Base-by-base conservation (phyloP, 768 basidiomycete species). In the Psilocybe sp. region DNA sequence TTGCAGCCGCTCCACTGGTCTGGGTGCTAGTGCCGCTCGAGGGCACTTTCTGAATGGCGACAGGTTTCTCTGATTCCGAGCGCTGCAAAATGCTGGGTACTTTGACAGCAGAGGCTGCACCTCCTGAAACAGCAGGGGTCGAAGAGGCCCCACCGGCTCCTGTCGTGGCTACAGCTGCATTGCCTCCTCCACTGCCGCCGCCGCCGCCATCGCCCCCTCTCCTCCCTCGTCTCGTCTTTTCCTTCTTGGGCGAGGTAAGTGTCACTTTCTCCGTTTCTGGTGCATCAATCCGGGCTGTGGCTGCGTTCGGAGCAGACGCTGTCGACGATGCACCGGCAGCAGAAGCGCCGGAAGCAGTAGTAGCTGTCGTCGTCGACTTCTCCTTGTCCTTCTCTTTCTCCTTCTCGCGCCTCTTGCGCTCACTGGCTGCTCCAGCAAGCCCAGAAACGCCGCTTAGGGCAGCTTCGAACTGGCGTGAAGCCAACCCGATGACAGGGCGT, bases 391-490 rank as follows among this genome's bases (percentile, higher is more conserved):
- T 67, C 64, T 52, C 54, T 56, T 50, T 28, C 23, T 64, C 64
- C 46, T 57, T 64, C 52, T 63, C 60, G 53, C 60, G 44, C 46
- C 52, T 60, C 57, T 55, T 58, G 46, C 62, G 63, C 56, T 57
- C 67, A 33, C 55, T 64, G 38, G 60, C 65, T 11, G 60, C 58
- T 32, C 50, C 55, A 19, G 67, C 65, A n/a, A 73, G 64, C 4
- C 81, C 80, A 5, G 82, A 83, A 0, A 81, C 80, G 0, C 84
- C 81, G 49, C 66, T 87, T 23, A 90, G 65, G 7, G 88, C 88
- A 6, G 81, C 86, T 56, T 88, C 86, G 46, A 90, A 84, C 12
- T 88, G 84, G 11, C 87, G 74, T 3, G 80, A 81, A 0, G 75
- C 83, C 7, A 85, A 61, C 0, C 85, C 85, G 31, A 89, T 66